Evolutionary conservation across 768 basidiomycete species (phyloP), one percentile per base, ranked within the genome.

Genomic region (Trametes meyenii): DNA sequence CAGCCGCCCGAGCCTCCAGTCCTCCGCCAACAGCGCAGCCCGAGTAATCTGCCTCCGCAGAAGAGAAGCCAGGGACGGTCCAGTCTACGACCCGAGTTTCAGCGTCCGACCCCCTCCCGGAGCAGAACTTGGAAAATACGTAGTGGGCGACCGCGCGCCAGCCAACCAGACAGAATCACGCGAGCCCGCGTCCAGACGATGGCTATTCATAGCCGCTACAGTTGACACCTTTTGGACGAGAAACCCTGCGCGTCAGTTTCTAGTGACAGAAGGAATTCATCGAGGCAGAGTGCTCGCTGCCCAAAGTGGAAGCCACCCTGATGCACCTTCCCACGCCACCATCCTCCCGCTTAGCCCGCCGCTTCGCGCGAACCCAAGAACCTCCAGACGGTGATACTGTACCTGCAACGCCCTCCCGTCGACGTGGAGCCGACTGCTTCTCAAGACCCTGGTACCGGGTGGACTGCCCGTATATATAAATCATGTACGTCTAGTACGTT

Each of bases 201-300:
- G 16, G 19, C 56, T 58, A 58, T 58, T 50, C 56, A 58, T 58
- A 50, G 57, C 49, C 49, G 17, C 40, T 8, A 8, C 29, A 12
- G n/a, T 50, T 50, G 49, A 50, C 57, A 43, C 16, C 16, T 48
- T 24, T 51, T 33, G 29, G 42, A 50, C 49, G 50, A 44, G 58
- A 38, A 33, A 58, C 26, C 29, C 44, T 23, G 3, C 24, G 36
- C 50, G 43, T n/a, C 44, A 36, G 43, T 11, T 1, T 11, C n/a
- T 35, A 29, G 33, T 62, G 61, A 51, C 55, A 62, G 38, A 52
- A 62, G 61, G 50, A 51, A 57, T 62, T 52, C 42, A 62, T 62
- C 61, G 61, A 43, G 50, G 42, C 1, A 23, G 40, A 12, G 14
- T 43, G 39, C 36, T 39, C 35, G 21, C 49, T 44, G 33, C 40